Base-by-base conservation (phyloP, 2,329 filamentous ascomycete species). In the Raffaelea deltoideospora region DNA sequence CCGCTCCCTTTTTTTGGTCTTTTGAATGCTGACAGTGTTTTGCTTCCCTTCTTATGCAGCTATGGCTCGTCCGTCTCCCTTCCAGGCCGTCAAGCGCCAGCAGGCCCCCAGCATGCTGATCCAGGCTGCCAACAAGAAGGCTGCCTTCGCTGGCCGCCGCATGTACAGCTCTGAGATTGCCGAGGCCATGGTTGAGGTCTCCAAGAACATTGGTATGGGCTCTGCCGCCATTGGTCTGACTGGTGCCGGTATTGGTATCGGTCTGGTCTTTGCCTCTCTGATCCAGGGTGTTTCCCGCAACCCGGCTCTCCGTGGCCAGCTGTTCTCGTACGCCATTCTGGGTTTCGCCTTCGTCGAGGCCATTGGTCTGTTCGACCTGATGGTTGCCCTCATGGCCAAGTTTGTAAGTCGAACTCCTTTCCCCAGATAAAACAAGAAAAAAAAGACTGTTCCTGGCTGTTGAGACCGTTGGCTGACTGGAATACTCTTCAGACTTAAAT, bases 361-460 rank as follows among this genome's bases (percentile, higher is more conserved):
- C 54, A 73, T 70, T 50, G 69, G 70, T 56, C 60, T 69, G 42
- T 69, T 69, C 59, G 64, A 65, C 46, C 60, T 69, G 44, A 86
- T 86, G 80, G 75, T 86, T 84, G 80, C 80, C 69, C 82, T 86
- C 71, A 86, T 86, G 80, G 81, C 79, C 79, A 86, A 86, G 73
- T 83, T 81, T 69, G 76, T 83, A 72, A 54, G 71, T 75, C n/a
- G n/a, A n/a, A n/a, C n/a, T n/a, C n/a, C n/a, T 24, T 40, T 39
- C n/a, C 15, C 43, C 14, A n/a, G n/a, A n/a, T n/a, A n/a, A n/a
- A n/a, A n/a, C n/a, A n/a, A n/a, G n/a, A n/a, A 17, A 30, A 4
- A 11, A 7, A 5, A 27, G 11, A 10, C n/a, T 14, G 8, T 14
- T 18, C 18, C 7, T 19, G 23, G 1, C 15, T 18, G 15, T 14